phyloP scores from a whole-genome alignment of 257 asterid species.

The Coffea eugenioides region DNA sequence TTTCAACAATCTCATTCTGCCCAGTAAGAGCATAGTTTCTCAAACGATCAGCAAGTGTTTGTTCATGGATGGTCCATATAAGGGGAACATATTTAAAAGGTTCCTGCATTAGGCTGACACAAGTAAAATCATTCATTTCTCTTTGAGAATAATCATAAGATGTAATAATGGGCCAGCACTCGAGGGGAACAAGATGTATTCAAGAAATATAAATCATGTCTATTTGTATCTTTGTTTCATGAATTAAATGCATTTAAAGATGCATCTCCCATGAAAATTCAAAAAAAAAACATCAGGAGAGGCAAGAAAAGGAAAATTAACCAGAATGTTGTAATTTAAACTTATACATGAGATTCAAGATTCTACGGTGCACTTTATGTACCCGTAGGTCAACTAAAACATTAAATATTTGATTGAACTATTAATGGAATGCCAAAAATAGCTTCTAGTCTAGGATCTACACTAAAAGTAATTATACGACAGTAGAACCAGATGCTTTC shows the following conservation, averaged over 20 bases:
- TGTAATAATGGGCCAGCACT: neutral
- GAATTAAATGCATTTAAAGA: neutral
- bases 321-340: neutral
- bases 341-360: neutral
- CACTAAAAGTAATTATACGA: neutral
- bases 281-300: neutral
- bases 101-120: constrained; percentile 90
- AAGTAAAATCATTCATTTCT: constrained; percentile 51
- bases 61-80: constrained; percentile 90
- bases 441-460: neutral
- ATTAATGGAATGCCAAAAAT: neutral
- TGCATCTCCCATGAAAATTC: neutral
- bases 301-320: neutral
- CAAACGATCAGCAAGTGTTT: constrained; percentile 57
- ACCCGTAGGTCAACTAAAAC: neutral
- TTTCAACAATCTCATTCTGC: constrained; percentile 49
- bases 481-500: neutral
- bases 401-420: neutral
- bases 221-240: neutral
- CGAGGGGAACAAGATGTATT: neutral
- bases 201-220: neutral
- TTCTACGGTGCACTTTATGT: neutral
- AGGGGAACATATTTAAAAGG: constrained; percentile 81
- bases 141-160: constrained; percentile 7
- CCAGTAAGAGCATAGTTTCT: constrained; percentile 56